Conservation (phyloP, 768 basidiomycete genomes). For the Infundibulicybe gibba region DNA sequence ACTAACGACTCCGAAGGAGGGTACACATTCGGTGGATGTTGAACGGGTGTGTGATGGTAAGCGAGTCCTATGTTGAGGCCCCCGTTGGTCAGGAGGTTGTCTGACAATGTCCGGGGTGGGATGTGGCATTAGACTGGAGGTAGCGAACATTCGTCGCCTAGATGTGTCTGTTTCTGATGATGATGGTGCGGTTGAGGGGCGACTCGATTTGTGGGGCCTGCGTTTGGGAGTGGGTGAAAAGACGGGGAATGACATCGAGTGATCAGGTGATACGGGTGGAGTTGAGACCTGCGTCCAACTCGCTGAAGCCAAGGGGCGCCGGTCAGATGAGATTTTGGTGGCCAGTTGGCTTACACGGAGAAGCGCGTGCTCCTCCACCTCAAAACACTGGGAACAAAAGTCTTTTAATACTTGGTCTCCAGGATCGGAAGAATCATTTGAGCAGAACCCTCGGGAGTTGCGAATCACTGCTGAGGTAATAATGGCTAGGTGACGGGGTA, state of each 20-base stretch:
- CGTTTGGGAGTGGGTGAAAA: slow-evolving; percentile 5
- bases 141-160: slow-evolving; percentile 17
- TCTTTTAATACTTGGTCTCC: slow-evolving; percentile 44
- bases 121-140: slow-evolving; percentile 12
- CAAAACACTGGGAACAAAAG: slow-evolving; percentile 58
- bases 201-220: slow-evolving; percentile 20
- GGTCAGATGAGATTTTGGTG: slow-evolving; percentile 28
- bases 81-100: slow-evolving; percentile 12
- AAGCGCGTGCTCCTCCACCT: slow-evolving; percentile 69
- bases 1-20: slow-evolving; percentile 21
- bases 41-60: slow-evolving; percentile 41
- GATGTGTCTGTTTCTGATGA: slow-evolving; percentile 20
- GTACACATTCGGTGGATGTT: slow-evolving; percentile 53
- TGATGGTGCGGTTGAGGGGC: slow-evolving; percentile 50
- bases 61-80: slow-evolving; percentile 11
- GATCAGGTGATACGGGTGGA: neutral
- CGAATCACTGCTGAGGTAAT: slow-evolving; percentile 77
- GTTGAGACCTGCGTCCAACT: slow-evolving; percentile 3
- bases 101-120: slow-evolving; percentile 13
- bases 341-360: slow-evolving; percentile 63
- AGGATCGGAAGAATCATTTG: slow-evolving; percentile 24
- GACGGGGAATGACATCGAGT: slow-evolving; percentile 4
- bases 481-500: slow-evolving; percentile 74
- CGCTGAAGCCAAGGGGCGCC: slow-evolving; percentile 6
- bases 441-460: slow-evolving; percentile 42